Conservation (phyloP, 768 basidiomycete species). For the Termitomyces bulborhizus region DNA sequence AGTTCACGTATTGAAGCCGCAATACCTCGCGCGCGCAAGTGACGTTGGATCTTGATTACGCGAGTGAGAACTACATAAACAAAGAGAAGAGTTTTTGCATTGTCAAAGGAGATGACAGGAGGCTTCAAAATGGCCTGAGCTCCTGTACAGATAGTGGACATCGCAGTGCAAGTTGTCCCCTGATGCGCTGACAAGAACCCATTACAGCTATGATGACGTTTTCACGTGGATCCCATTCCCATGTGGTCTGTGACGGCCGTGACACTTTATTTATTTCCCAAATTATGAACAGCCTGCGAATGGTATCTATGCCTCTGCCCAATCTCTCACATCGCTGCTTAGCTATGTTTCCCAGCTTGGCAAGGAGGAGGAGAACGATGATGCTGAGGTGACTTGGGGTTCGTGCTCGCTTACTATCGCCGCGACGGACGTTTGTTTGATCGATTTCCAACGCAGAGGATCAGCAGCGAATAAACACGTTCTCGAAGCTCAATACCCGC, state of each 20-base stretch:
- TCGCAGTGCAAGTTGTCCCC: not conserved
- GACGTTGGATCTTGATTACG: constrained; percentile 47
- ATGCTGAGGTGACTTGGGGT: constrained; percentile 86
- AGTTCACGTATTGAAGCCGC: constrained; percentile 40
- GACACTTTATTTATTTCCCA: not conserved
- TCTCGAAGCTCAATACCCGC: constrained; percentile 87
- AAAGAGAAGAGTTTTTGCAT: constrained; percentile 50
- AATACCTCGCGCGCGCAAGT: constrained; percentile 60
- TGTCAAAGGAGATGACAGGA: constrained; percentile 29
- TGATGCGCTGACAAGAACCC: not conserved
- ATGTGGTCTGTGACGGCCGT: constrained; percentile 3
- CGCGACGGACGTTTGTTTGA: not conserved
- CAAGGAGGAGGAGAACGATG: constrained; percentile 71
- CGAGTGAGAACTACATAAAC: constrained; percentile 52
- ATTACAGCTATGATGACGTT: not conserved
- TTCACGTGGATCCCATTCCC: constrained; percentile 11
- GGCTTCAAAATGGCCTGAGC: constrained; percentile 8
- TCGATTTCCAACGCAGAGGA: constrained; percentile 44
- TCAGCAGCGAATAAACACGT: constrained; percentile 86
- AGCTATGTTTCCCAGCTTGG: constrained; percentile 41
- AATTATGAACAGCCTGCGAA: constrained; percentile 45
- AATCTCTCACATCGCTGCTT: constrained; percentile 2
- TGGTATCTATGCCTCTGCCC: constrained; percentile 33
- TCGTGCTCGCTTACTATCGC: not conserved
- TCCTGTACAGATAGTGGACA: constrained; percentile 13